Conservation (phyloP, 306 rosid species). For the Cicer cuneatum region DNA sequence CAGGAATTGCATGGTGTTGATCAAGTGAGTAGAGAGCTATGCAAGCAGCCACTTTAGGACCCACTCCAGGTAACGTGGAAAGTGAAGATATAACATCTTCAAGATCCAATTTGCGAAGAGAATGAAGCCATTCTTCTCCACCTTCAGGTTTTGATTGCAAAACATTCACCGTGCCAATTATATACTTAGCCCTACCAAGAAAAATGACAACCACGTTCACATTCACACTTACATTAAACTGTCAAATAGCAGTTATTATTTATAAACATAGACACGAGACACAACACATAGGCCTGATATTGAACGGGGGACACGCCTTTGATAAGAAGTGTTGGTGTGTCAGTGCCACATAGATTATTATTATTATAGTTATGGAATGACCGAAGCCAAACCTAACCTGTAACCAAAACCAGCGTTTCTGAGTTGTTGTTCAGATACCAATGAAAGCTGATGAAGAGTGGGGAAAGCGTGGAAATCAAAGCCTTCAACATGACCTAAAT, state of each 20-base stretch:
- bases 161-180: conserved; percentile 66
- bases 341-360: no score
- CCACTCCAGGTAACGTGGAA: conserved; percentile 82
- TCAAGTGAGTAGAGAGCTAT: conserved; percentile 95
- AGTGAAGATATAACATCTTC: conserved; percentile 66
- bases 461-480: conserved; percentile 77
- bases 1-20: conserved; percentile 95
- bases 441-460: conserved; percentile 60
- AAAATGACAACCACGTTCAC: not conserved
- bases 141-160: conserved; percentile 74
- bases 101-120: conserved; percentile 73
- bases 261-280: not conserved
- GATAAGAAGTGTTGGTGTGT: no score
- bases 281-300: no score
- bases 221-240: not conserved
- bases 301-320: no score
- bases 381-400: conserved; percentile 50
- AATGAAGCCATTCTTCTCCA: conserved; percentile 84
- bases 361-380: not conserved
- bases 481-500: conserved; percentile 67
- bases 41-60: conserved; percentile 98
- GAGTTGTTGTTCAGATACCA: conserved; percentile 71
- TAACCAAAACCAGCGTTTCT: conserved; percentile 93
- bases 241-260: not conserved
- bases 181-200: conserved; percentile 76